phyloP scores from a whole-genome alignment of 495 filamentous ascomycete genomes.

The Penicillium longicatenatum region DNA sequence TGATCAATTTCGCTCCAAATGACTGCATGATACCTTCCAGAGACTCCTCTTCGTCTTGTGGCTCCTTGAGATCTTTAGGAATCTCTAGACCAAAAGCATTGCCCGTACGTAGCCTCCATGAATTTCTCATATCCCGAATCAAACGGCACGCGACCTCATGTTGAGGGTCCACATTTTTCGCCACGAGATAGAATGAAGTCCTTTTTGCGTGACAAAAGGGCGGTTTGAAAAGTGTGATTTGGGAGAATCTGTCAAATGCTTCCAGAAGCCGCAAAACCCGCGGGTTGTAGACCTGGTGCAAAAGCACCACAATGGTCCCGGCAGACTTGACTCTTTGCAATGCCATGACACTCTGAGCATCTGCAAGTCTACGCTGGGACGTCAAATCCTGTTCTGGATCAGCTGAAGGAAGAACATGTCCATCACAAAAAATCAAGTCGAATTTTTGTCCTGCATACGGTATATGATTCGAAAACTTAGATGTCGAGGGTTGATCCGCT shows the following conservation, averaged over 20 bases:
- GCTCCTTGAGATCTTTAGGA: background rate
- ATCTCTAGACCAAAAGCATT: background rate
- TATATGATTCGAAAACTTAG: conserved; percentile 2
- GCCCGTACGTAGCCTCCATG: background rate
- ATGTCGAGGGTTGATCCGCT: background rate
- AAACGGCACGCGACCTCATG: conserved; percentile 1
- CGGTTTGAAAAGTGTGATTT: conserved; percentile 9
- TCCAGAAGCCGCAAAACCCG: conserved; percentile 4
- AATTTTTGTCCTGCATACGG: background rate
- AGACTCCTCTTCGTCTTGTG: background rate
- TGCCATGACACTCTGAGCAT: conserved; percentile 5
- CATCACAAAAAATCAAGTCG: conserved; percentile 6
- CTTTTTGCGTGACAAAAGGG: background rate
- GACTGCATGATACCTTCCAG: background rate
- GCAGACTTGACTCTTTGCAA: conserved; percentile 7
- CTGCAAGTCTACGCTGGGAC: background rate
- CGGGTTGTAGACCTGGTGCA: conserved; percentile 6
- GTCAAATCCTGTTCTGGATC: background rate
- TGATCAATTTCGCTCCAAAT: background rate
- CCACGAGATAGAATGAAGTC: conserved; percentile 13
- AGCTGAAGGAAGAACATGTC: background rate
- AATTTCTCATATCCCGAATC: background rate
- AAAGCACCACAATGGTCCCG: conserved; percentile 9
- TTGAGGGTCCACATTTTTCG: conserved; percentile 8
- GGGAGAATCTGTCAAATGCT: conserved; percentile 5